Percentiles rank a stretch among this genome's conserved stretches.
Evolutionary conservation across 148 eudicot species (phyloP).

Genomic region (Vaccinium myrtillus): DNA sequence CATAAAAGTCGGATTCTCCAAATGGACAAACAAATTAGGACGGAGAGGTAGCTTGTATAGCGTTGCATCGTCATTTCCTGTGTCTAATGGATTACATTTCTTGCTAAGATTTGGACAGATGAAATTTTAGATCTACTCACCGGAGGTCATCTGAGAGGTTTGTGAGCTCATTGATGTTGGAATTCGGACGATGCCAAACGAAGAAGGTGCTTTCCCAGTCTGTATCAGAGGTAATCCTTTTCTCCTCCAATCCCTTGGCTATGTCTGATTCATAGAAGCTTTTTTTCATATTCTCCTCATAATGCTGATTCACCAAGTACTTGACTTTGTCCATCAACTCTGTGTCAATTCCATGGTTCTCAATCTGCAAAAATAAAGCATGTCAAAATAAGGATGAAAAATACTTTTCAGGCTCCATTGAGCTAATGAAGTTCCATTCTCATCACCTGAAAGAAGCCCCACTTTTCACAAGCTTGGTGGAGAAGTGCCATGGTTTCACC

Average conservation of each 20-base stretch:
- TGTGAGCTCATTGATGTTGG: constrained; percentile 44
- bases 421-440: too few species aligned
- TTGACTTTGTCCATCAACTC: constrained; percentile 66
- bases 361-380: constrained; percentile 48
- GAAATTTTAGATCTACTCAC: constrained; percentile 30
- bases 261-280: constrained; percentile 54
- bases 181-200: constrained; percentile 64
- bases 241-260: constrained; percentile 41
- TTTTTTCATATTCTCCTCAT: constrained; percentile 59
- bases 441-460: constrained; percentile 81
- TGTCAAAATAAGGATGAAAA: not conserved
- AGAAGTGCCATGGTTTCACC: constrained; percentile 64
- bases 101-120: not conserved
- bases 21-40: not conserved
- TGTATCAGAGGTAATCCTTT: constrained; percentile 28
- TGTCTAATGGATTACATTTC: not conserved
- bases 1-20: not conserved
- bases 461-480: constrained; percentile 73
- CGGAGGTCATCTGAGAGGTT: constrained; percentile 54
- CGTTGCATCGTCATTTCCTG: not conserved
- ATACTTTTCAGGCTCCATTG: not conserved
- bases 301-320: constrained; percentile 50
- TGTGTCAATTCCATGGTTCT: constrained; percentile 68
- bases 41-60: not conserved
- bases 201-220: constrained; percentile 85